Base-by-base conservation (phyloP, 768 basidiomycete species). In the Hypholoma fasciculare region DNA sequence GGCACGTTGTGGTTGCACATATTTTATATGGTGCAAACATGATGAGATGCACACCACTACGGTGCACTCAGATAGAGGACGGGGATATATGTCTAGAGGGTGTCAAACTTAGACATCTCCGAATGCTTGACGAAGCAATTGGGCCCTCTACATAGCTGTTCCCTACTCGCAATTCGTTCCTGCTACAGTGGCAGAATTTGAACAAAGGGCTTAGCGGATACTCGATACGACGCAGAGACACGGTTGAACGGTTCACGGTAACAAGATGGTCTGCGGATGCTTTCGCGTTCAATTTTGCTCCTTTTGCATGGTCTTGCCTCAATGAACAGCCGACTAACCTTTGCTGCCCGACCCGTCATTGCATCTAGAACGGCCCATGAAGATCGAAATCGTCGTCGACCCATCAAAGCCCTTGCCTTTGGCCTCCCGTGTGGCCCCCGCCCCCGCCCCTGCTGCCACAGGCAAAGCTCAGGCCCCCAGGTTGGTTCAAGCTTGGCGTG, bases 361-460 rank as follows among this genome's bases (percentile, higher is more conserved):
- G 60, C 71, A 70, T 75, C 63, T 74, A 98, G 96, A 92, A 82
- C 92, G 92, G 64, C 92, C 94, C 20, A 97, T 98, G 95, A 96
- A 95, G 82, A 95, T 98, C 61, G 96, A 99, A 82, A 93, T 98
- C 63, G 86, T 98, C 46, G 83, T 96, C 71, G 93, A 96, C 77
- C 93, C 93, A 12, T 82, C 87, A 46, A 82, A 83, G 43, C 72
- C 88, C n/a, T 80, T 84, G 6, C 72, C 91, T 4, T 81, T 99
- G 62, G 86, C 85, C 16, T 84, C 90, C 23, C 92, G 97, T 53
- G 92, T 99, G 37, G 91, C 92, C 3, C 92, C 94, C 37, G 83
- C 86, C 3, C 75, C 84, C 13, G 73, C 76, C 16, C 73, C 78
- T 44, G 77, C 74, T 8, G 67, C 77, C 43, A 65, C 70, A 53